Evolutionary conservation across 768 basidiomycete genomes (phyloP), one percentile per base, ranked within the genome.

Genomic region (Mycena belliarum): DNA sequence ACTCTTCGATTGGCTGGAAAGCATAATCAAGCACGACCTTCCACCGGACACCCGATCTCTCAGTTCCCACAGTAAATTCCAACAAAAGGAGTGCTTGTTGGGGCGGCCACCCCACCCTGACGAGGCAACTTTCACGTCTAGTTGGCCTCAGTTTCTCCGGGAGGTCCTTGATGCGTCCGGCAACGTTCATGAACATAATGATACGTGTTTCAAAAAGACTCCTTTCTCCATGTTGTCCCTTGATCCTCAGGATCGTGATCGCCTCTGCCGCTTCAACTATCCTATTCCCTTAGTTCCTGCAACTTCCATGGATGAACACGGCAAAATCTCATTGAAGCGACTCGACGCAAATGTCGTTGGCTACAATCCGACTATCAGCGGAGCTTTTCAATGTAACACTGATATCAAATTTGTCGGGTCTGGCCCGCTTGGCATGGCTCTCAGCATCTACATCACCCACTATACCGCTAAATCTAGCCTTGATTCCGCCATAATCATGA

Each of bases 381-480:
- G 59, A 5, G 35, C 40, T 11, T 55, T 57, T 20, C 59, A 60
- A 20, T 64, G 63, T 38, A 64, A 64, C 25, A 58, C 59, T 5
- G 59, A 64, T 18, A 33, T 45, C 3, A 64, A 61, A 52, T 64
- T 61, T 20, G 28, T 58, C 41, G 61, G 61, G 3, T 63, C 57
- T 6, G 61, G 61, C 18, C 26, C 37, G 14, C 38, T 63, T 16
- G 57, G 21, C 7, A 40, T 52, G 42, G 61, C 57, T 5, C 25
- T 63, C 8, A 38, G 24, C 35, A 55, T 59, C 12, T 63, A 63
- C 23, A 35, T 55, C 33, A 41, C 52, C 1, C 15, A 20, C 16
- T 63, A 63, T 29, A 48, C 61, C 11, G 61, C 53, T 2, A 63
- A 59, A 41, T 40, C 57, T 3, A 11, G 24, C 4, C 25, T 63